Base-by-base conservation (phyloP, 371 early-diverging fungal genomes). In the Rhizopus arrhizus region DNA sequence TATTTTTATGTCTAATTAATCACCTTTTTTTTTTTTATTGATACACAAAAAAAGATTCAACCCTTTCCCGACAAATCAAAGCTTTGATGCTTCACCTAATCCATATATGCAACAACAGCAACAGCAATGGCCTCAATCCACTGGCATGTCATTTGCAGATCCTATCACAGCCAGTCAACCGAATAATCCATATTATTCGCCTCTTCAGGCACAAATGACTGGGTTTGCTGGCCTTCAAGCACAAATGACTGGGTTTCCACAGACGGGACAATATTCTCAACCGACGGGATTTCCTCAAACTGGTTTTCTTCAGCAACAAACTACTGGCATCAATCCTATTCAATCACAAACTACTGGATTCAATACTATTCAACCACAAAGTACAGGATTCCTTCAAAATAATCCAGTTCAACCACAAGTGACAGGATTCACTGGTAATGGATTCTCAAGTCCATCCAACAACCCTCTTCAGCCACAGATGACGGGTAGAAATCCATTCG, bases 41-140 rank as follows among this genome's bases (percentile, higher is more conserved):
- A 35, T 53, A 32, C 6, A 43, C 6, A 22, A 35, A 38, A 16
- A 22, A 41, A 61, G 61, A 2, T 72, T 54, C 53, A 56, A 59
- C 33, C 48, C 47, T 33, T 72, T 59, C 65, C 72, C 65, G 13
- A 43, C 55, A 3, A 47, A 61, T 13, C 72, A 72, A 47, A 53
- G 12, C 8, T 68, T 69, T 42, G 58, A 65, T 32, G 49, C 59
- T 11, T 49, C 60, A 9, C 43, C 57, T 31, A 64, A 64, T 32
- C 82, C 84, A 38, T 80, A 80, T 34, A 87, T 88, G 3, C 61
- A 89, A 40, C 86, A 85, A 61, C 63, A 60, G 15, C 71, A 78
- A 56, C 75, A 59, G 31, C 74, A 66, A 55, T 76, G 60, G 73
- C 45, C 67, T 62, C 72, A 61, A 49, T 70, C 33, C 80, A 87